Base-by-base conservation (phyloP, 2,329 filamentous ascomycete species). In the Taxawa tesnikishii region DNA sequence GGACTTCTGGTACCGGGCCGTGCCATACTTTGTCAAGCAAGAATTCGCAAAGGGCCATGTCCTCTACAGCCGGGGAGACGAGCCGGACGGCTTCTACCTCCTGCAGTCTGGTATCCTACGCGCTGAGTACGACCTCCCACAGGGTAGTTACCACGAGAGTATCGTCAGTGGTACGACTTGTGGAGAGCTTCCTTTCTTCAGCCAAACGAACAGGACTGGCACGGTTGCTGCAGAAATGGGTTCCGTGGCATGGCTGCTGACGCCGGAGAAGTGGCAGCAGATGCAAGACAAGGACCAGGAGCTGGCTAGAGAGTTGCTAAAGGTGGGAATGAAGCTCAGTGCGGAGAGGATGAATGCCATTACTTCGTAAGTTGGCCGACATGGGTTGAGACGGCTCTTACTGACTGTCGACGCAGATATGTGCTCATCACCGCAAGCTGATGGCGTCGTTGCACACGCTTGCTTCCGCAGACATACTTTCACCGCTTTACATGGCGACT, bases 121-220 rank as follows among this genome's bases (percentile, higher is more conserved):
- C 11, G 84, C 82, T 3, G 87, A 94, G 47, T 96, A 98, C 52
- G 73, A 88, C 40, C 68, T 93, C 18, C 85, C 90, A 1, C 90
- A 96, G 51, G 90, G 90, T 1, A 73, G 70, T 45, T 81, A 92
- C 44, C 83, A 81, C 39, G 90, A 98, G 56, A 83, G 83, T 48
- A 94, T 96, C 33, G 79, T 94, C 1, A 83, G 87, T 0, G 90
- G 90, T 11, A 90, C 90, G 2, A 94, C 90, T 0, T 96, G 88
- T 46, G 90, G 90, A 21, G 90, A 98, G 60, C 59, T 98, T 32
- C 90, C 90, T 0, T 98, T 98, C 62, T 98, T 98, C 59, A 84
- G 79, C 3, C 83, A 92, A 48, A 96, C 88, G 2, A 67, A 73
- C 32, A 72, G 90, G 12, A 96, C 87, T 4, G 85, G 85, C 2